Conservation (phyloP, 2,329 filamentous ascomycete species). For the Fusarium subtropicale region DNA sequence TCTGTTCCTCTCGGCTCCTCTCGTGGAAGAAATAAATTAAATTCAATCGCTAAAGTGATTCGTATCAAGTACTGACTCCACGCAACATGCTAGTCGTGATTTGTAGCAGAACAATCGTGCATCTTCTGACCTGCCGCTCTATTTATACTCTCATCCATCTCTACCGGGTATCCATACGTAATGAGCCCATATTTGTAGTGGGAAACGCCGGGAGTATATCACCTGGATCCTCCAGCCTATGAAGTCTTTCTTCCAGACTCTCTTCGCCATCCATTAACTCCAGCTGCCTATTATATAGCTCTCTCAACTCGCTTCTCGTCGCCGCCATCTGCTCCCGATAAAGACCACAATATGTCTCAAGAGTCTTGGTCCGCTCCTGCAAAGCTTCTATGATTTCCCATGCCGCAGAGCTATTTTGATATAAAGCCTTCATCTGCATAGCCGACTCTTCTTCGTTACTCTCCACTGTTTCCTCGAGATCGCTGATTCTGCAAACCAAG, state of each 20-base stretch:
- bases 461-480: slow-evolving; percentile 15
- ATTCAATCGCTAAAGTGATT: background rate
- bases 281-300: slow-evolving; percentile 18
- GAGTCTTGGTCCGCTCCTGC: slow-evolving; percentile 8
- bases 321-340: slow-evolving; percentile 13
- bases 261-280: slow-evolving; percentile 30
- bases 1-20: accelerated
- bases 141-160: accelerated
- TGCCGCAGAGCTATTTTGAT: slow-evolving; percentile 24
- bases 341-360: slow-evolving; percentile 3
- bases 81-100: background rate
- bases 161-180: slow-evolving; percentile 18
- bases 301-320: slow-evolving; percentile 4
- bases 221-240: background rate
- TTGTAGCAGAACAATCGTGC: background rate
- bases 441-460: slow-evolving; percentile 10
- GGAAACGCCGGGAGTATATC: background rate
- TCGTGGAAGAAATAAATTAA: accelerated
- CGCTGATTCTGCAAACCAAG: background rate
- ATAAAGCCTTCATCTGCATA: slow-evolving; percentile 4
- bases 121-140: too few species aligned
- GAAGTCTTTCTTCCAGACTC: slow-evolving; percentile 20
- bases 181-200: background rate
- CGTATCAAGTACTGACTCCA: background rate
- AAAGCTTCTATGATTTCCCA: slow-evolving; percentile 18